Conservation (phyloP, 1,139 yeast genomes). For the Zygotorulaspora mrakii region DNA sequence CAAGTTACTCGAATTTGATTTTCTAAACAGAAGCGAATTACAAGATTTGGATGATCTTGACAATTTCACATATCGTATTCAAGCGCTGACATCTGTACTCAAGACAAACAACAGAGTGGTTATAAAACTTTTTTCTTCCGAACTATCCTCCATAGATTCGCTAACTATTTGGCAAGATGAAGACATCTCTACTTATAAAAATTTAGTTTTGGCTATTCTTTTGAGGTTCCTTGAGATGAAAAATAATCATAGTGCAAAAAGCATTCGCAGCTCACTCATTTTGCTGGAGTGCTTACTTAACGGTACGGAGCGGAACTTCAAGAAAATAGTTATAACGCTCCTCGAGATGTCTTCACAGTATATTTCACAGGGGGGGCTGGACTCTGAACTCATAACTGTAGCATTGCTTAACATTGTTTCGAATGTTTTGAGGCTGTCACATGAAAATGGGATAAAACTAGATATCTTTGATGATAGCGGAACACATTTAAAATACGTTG, state of each 20-base stretch:
- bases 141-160: conserved; percentile 49
- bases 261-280: conserved; percentile 41
- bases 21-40: conserved; percentile 22
- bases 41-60: conserved; percentile 52
- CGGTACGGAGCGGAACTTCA: conserved; percentile 55
- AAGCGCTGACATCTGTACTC: conserved; percentile 50
- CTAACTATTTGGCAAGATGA: conserved; percentile 39
- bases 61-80: conserved; percentile 55
- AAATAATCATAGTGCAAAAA: conserved; percentile 33
- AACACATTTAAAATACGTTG: conserved; percentile 36
- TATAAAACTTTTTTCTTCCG: conserved; percentile 49
- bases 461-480: conserved; percentile 35
- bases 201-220: conserved; percentile 48
- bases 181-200: conserved; percentile 60
- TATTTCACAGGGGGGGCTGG: conserved; percentile 26
- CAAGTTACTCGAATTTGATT: conserved; percentile 28
- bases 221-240: conserved; percentile 43
- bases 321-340: conserved; percentile 38
- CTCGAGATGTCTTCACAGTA: conserved; percentile 36
- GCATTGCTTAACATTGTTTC: conserved; percentile 34
- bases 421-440: conserved; percentile 33
- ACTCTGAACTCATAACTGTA: conserved; percentile 34
- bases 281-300: conserved; percentile 47
- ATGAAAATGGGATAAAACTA: conserved; percentile 30
- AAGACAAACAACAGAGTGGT: conserved; percentile 43